These are phyloP conservation scores for Arabidopsis hybrid DNA, from an alignment of 441 rosid species.

Conservation along the genomic window DNA sequence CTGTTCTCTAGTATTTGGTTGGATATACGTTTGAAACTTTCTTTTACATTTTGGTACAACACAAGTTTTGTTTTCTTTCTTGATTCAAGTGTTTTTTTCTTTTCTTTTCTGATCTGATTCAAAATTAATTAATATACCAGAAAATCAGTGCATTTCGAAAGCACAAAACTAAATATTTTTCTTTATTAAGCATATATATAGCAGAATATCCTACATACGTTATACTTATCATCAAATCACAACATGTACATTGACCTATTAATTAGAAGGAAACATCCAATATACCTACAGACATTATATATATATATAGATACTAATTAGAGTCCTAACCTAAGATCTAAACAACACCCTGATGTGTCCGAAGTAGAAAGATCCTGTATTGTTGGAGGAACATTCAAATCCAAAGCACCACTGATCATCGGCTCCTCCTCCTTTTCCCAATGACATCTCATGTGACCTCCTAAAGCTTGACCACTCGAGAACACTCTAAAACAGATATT, in stretches of 20 bases:
- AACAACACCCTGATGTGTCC: conserved; percentile 52
- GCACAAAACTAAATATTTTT: neutral
- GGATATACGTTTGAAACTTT: neutral
- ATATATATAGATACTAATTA: conserved; percentile 39
- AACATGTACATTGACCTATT: conserved; percentile 12
- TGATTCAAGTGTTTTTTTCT: neutral
- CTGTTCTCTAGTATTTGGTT: neutral
- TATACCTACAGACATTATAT: neutral
- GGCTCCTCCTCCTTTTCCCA: conserved; percentile 66
- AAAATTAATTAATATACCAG: neutral
- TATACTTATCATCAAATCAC: conserved; percentile 35
- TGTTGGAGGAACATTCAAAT: conserved; percentile 77
- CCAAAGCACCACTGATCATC: conserved; percentile 47
- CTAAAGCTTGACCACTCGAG: conserved; percentile 83
- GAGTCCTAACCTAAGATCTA: conserved; percentile 84
- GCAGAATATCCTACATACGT: conserved; percentile 25
- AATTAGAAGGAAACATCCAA: conserved; percentile 26
- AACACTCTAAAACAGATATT: conserved; percentile 73
- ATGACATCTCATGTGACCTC: conserved; percentile 92
- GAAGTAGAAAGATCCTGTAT: conserved; percentile 49
- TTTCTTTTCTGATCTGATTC: neutral
- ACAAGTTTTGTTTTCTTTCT: neutral
- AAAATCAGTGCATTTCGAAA: neutral
- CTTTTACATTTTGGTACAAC: neutral
- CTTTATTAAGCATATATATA: conserved; percentile 28